Evolutionary conservation across 148 eudicot genomes (phyloP).

Genomic region (Pouteria glomerata): DNA sequence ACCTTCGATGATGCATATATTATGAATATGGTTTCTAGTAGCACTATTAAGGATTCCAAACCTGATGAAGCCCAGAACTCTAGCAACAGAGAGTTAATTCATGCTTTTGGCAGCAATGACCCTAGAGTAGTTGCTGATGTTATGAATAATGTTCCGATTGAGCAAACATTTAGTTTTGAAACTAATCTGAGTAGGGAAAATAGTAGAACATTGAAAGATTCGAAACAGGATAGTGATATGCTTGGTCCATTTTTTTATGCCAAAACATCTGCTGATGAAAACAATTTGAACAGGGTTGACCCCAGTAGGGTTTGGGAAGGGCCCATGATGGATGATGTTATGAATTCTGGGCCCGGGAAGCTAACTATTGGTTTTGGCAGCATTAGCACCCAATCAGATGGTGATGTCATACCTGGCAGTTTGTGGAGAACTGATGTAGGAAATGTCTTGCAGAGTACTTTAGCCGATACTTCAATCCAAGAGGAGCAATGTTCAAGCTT

Average conservation of each 20-base stretch:
- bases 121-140: conserved; percentile 35
- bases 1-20: conserved; percentile 27
- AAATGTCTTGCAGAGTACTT: conserved; percentile 43
- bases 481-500: conserved; percentile 50
- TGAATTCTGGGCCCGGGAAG: conserved; percentile 44
- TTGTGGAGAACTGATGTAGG: conserved; percentile 64
- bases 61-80: conserved; percentile 32
- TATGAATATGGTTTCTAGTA: conserved; percentile 28
- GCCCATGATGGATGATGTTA: conserved; percentile 37
- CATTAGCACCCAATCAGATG: conserved; percentile 36
- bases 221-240: conserved; percentile 42
- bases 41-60: conserved; percentile 35
- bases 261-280: conserved; percentile 38
- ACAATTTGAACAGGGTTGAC: conserved; percentile 41
- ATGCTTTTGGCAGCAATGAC: conserved; percentile 44
- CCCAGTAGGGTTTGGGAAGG: conserved; percentile 45
- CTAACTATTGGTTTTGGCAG: conserved; percentile 64
- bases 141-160: conserved; percentile 33
- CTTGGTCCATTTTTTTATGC: conserved; percentile 48
- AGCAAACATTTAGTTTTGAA: conserved; percentile 42
- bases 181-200: conserved; percentile 33
- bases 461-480: conserved; percentile 43
- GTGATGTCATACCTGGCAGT: conserved; percentile 37
- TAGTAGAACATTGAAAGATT: conserved; percentile 32
- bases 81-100: conserved; percentile 34